Base-by-base conservation (phyloP, 306 rosid genomes). In the Pterocarpus macrocarpus region DNA sequence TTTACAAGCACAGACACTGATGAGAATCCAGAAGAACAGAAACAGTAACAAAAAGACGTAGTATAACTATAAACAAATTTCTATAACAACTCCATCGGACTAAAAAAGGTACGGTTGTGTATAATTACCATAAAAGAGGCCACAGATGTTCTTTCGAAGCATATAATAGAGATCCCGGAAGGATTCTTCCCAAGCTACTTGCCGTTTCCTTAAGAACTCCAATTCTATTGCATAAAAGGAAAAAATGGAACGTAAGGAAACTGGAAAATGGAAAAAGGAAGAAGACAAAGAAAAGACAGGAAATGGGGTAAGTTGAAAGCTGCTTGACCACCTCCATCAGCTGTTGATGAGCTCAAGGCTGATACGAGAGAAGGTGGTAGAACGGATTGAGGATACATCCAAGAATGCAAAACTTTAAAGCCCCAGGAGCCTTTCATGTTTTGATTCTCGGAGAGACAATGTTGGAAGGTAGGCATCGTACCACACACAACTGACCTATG, bases 381-480 rank as follows among this genome's bases (percentile, higher is more conserved):
- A 70, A 89, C 75, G 63, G 97, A 90, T 84, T 96, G 99, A 58
- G 99, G 99, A 80, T 95, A 89, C 87, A 91, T 82, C 99, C 99
- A 95, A 39, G 99, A 93, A 82, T 91, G 93, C 81, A 95, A 78
- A 52, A 77, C 81, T 66, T 82, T 78, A 63, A 79, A 71, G 28
- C 77, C 85, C 55, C 84, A 75, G 8, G 89, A 86, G 84, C 81
- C 79, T 12, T 84, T 84, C 75, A 81, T 68, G 80, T 72, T 75
- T 76, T 85, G 88, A 85, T 78, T 86, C 57, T 61, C 81, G 64
- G 57, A 79, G 77, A 72, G 55, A 81, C 81, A 77, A 70, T 68
- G 68, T 56, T 83, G 88, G 67, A 69, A 73, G 56, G 82, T 62
- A 44, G 92, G 88, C 84, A 85, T 34, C 49, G 81, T 74, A 81